Conservation (phyloP, 164 flowering plant species). For the Amborella trichopoda region DNA sequence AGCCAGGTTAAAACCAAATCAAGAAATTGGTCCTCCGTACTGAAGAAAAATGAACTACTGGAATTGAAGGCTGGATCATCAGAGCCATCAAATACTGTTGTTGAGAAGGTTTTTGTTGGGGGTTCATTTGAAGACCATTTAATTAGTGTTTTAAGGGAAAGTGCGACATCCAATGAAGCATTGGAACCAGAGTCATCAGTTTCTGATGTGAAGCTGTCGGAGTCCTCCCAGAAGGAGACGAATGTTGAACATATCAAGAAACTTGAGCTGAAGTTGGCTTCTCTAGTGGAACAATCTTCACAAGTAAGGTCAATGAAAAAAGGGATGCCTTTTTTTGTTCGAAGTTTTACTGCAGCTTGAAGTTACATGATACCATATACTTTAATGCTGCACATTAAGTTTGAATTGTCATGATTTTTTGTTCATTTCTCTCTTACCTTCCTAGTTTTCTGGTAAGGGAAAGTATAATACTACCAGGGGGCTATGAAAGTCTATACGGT, state of each 20-base stretch:
- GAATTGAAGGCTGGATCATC: not conserved
- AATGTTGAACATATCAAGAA: conserved; percentile 9
- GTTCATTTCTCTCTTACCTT: no score
- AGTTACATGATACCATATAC: no score
- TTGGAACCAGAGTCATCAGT: not conserved
- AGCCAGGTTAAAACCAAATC: not conserved
- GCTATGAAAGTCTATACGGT: no score
- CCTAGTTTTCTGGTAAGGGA: no score
- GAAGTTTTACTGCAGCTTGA: no score
- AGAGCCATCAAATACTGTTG: conserved; percentile 5
- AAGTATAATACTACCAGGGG: no score
- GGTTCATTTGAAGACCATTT: conserved; percentile 1
- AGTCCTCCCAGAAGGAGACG: no score
- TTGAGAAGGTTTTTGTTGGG: conserved; percentile 1
- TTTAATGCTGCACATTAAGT: no score
- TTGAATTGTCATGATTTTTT: no score
- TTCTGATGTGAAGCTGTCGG: conserved; percentile 3
- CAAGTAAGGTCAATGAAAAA: conserved; percentile 18
- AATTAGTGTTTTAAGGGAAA: conserved; percentile 3
- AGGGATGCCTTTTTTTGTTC: not conserved
- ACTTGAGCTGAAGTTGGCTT: conserved; percentile 13
- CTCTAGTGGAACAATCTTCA: conserved; percentile 13
- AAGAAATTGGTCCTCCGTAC: not conserved
- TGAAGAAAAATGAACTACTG: not conserved
- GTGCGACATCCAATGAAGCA: conserved; percentile 2